Conservation (phyloP, 1,284 basidiomycete genomes). For the Microbotryum intermedium region DNA sequence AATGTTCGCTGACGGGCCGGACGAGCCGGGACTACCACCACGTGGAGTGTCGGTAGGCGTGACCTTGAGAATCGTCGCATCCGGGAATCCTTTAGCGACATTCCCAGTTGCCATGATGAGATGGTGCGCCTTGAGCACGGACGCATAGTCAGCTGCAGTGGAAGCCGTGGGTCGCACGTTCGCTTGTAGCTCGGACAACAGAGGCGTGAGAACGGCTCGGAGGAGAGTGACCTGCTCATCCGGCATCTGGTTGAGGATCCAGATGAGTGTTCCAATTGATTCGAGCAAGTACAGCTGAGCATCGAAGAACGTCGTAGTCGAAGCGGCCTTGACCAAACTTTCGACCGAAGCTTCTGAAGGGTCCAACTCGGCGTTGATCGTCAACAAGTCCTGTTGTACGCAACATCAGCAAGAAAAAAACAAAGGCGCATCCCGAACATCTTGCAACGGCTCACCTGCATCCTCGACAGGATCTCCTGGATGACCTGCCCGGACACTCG, state of each 20-base stretch:
- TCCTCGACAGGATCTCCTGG: constrained; percentile 60
- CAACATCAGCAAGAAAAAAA: not conserved
- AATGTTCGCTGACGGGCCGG: too few species aligned
- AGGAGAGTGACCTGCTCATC: constrained; percentile 66
- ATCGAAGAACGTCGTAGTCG: constrained; percentile 65
- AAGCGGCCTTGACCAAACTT: constrained; percentile 67
- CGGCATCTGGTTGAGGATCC: constrained; percentile 55
- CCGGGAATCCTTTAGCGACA: constrained; percentile 92
- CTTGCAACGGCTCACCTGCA: constrained; percentile 46
- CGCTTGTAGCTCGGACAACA: constrained; percentile 54
- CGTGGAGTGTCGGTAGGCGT: constrained; percentile 33
- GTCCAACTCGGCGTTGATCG: constrained; percentile 44
- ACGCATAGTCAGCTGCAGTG: constrained; percentile 52
- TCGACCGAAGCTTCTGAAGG: constrained; percentile 48
- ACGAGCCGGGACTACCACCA: constrained; percentile 51
- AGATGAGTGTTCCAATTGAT: constrained; percentile 75
- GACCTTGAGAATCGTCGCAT: constrained; percentile 22
- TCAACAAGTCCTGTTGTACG: constrained; percentile 45
- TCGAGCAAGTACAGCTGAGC: constrained; percentile 95
- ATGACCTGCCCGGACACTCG: constrained; percentile 54
- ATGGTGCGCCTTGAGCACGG: constrained; percentile 87
- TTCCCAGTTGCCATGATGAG: constrained; percentile 90
- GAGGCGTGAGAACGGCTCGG: constrained; percentile 40
- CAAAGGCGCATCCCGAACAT: not conserved
- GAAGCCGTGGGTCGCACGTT: constrained; percentile 47